Conservation (phyloP, 345 rosid genomes). For the Anastatica hierochuntica region DNA sequence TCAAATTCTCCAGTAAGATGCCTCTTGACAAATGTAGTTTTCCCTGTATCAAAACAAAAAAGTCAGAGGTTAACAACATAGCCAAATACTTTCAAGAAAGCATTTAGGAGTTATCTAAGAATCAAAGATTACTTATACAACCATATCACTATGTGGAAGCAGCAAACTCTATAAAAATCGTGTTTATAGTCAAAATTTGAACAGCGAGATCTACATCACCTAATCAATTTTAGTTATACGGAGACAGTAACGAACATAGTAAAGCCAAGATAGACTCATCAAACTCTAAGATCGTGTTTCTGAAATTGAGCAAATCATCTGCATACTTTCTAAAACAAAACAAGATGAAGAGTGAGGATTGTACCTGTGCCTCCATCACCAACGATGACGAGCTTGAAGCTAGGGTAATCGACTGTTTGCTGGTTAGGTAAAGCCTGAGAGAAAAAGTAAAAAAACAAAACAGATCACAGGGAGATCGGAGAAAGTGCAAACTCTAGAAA, state of each 20-base stretch:
- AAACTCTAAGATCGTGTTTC: neutral
- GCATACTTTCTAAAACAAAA: no score
- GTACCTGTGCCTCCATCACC: conserved; percentile 96
- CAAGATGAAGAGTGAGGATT: neutral
- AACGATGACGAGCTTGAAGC: conserved; percentile 91
- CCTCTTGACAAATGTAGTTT: conserved; percentile 64
- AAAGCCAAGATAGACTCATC: neutral
- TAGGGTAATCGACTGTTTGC: conserved; percentile 60
- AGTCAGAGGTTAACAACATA: no score
- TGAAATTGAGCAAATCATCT: neutral
- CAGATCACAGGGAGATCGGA: conserved; percentile 4
- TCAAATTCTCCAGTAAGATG: conserved; percentile 74
- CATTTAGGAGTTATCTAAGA: no score
- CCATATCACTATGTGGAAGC: no score
- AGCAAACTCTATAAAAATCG: no score
- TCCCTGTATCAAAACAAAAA: conserved; percentile 29
- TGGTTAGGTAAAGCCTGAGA: conserved; percentile 71
- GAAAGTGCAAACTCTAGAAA: no score
- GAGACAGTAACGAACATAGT: neutral
- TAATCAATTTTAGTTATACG: no score
- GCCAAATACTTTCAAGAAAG: no score
- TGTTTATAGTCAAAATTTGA: no score
- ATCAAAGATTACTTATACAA: no score
- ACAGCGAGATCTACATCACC: neutral
- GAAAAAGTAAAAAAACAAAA: neutral